A percentile compares a stretch with the other conserved stretches of the same genome.
Evolutionary conservation across 257 asterid species (phyloP).

Genomic region (Solanum dulcamara): DNA sequence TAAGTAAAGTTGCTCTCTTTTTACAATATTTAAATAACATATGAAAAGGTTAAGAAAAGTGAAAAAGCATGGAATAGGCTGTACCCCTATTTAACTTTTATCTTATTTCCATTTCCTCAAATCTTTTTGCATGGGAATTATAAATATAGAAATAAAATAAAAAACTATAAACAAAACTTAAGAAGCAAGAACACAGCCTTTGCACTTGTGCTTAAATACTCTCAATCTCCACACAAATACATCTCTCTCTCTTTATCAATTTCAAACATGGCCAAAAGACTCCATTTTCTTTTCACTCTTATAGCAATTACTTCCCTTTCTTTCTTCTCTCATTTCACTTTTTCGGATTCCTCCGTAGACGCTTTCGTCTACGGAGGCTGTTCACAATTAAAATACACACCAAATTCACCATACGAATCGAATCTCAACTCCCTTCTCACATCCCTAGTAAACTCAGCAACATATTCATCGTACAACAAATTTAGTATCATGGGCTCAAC

Average conservation of each 20-base stretch:
- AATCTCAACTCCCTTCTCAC: constrained; percentile 77
- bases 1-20: neutral
- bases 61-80: neutral
- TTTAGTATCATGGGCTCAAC: constrained; percentile 51
- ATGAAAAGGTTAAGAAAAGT: neutral
- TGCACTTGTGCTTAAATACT: neutral
- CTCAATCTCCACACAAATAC: neutral
- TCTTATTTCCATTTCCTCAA: neutral
- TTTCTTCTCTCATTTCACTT: constrained; percentile 9
- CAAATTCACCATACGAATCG: constrained; percentile 55
- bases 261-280: neutral
- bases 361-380: constrained; percentile 45
- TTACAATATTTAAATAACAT: neutral
- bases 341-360: constrained; percentile 37
- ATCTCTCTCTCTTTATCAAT: neutral
- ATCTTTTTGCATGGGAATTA: neutral
- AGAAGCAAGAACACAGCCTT: neutral
- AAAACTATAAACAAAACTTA: neutral
- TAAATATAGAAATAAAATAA: too few relatives aligned
- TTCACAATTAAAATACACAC: constrained; percentile 49
- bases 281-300: neutral
- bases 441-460: constrained; percentile 84
- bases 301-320: constrained; percentile 4
- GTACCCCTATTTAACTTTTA: neutral
- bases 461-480: constrained; percentile 82